These are phyloP conservation scores for Grigorovia yakushimaensis DNA, from an alignment of 805 yeast genomes.

Conservation along the genomic window DNA sequence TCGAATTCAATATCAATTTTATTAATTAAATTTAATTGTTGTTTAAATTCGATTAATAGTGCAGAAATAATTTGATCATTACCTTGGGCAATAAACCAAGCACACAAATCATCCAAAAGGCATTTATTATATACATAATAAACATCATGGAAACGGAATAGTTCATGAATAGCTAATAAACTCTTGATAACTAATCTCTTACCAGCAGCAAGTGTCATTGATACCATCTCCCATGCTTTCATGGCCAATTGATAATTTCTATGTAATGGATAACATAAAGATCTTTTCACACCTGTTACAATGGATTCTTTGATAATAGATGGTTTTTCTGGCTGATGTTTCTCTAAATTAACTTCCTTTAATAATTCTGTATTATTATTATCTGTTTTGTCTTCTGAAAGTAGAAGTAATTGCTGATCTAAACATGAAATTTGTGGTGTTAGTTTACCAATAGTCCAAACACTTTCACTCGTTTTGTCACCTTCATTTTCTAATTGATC, in stretches of 20 bases:
- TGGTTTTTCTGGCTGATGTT: not conserved
- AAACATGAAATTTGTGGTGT: slow-evolving; percentile 68
- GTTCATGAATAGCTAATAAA: slow-evolving; percentile 52
- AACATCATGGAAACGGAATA: slow-evolving; percentile 73
- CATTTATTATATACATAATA: slow-evolving; percentile 77
- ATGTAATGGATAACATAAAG: slow-evolving; percentile 72
- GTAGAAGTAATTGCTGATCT: slow-evolving; percentile 44
- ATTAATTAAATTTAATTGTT: slow-evolving; percentile 25
- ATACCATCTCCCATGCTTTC: slow-evolving; percentile 69
- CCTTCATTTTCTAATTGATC: slow-evolving; percentile 68
- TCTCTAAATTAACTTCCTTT: not conserved
- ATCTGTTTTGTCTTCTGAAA: slow-evolving; percentile 11
- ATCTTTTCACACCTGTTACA: slow-evolving; percentile 56
- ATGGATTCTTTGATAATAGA: slow-evolving; percentile 41
- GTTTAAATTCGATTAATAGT: slow-evolving; percentile 54
- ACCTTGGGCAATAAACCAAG: slow-evolving; percentile 59
- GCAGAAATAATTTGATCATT: slow-evolving; percentile 49
- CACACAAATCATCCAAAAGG: slow-evolving; percentile 63
- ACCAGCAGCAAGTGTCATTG: slow-evolving; percentile 56
- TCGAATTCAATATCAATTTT: slow-evolving; percentile 41
- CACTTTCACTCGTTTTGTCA: slow-evolving; percentile 71
- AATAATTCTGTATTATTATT: not conserved
- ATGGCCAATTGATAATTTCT: slow-evolving; percentile 52
- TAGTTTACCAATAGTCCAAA: slow-evolving; percentile 88
- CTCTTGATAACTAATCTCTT: slow-evolving; percentile 52